Evolutionary conservation across 2,329 filamentous ascomycete genomes (phyloP).

Genomic region (Alternaria conjuncta): DNA sequence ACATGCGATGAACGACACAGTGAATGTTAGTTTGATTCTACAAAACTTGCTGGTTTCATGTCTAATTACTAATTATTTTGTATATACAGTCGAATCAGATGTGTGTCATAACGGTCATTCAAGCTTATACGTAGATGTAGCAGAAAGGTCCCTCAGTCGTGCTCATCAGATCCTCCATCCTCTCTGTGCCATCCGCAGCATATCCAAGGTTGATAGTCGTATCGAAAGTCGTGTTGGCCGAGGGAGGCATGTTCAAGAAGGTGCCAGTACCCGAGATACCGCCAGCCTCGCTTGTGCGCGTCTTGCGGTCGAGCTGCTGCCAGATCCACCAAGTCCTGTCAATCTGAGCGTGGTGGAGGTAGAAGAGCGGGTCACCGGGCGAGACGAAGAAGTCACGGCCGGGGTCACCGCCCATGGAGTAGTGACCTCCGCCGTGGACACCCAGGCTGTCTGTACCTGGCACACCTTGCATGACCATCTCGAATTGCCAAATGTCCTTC

Average conservation of each 20-base stretch:
- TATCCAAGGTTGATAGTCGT: slow-evolving; percentile 51
- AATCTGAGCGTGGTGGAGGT: slow-evolving; percentile 54
- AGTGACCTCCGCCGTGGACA: slow-evolving; percentile 49
- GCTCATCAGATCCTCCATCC: slow-evolving; percentile 38
- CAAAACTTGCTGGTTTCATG: not conserved
- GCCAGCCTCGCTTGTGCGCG: slow-evolving; percentile 30
- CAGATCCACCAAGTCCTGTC: slow-evolving; percentile 54
- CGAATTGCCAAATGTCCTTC: slow-evolving; percentile 35
- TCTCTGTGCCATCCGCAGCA: slow-evolving; percentile 29
- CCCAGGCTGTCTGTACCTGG: slow-evolving; percentile 34
- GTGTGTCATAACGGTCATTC: not conserved
- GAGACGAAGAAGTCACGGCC: slow-evolving; percentile 35
- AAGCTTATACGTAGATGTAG: slow-evolving; percentile 39
- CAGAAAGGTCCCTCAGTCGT: slow-evolving; percentile 44
- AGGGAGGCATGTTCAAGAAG: slow-evolving; percentile 53
- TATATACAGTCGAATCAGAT: not conserved
- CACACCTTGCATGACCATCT: slow-evolving; percentile 40
- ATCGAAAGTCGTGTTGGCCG: slow-evolving; percentile 55
- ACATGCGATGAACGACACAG: not conserved
- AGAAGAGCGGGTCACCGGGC: slow-evolving; percentile 51
- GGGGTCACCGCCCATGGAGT: slow-evolving; percentile 54
- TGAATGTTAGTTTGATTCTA: not conserved
- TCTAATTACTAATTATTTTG: not conserved
- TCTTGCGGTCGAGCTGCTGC: slow-evolving; percentile 49
- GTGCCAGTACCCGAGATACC: slow-evolving; percentile 55